phyloP scores from a whole-genome alignment of 2,329 filamentous ascomycete species.

The Periconia sp. region DNA sequence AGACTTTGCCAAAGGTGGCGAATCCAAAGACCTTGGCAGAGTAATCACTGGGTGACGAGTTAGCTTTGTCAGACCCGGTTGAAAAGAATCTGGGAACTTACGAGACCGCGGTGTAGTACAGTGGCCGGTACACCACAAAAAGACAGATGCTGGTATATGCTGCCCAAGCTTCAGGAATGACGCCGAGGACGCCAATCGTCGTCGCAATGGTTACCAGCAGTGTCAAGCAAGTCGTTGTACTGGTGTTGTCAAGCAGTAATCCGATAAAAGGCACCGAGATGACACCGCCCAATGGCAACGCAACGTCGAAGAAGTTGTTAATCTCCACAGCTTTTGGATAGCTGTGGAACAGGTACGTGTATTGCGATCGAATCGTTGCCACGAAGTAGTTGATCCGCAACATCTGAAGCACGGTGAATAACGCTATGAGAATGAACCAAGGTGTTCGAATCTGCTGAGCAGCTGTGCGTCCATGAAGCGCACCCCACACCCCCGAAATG shows the following conservation, averaged over 20 bases:
- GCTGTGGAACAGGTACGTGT: constrained; percentile 71
- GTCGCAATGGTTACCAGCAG: constrained; percentile 73
- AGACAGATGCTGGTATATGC: constrained; percentile 76
- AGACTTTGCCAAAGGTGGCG: constrained; percentile 88
- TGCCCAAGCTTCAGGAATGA: constrained; percentile 69
- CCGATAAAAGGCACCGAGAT: constrained; percentile 87
- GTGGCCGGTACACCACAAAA: constrained; percentile 82
- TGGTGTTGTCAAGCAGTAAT: constrained; percentile 72
- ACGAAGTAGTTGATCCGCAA: constrained; percentile 93
- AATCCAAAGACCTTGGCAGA: constrained; percentile 91
- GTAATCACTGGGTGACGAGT: constrained; percentile 62
- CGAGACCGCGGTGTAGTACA: constrained; percentile 89
- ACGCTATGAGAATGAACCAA: constrained; percentile 82
- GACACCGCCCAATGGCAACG: constrained; percentile 80
- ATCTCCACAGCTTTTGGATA: constrained; percentile 64
- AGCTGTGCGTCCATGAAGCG: constrained; percentile 73
- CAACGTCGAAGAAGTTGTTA: constrained; percentile 85
- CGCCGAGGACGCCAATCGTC: constrained; percentile 72
- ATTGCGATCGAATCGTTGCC: constrained; percentile 81
- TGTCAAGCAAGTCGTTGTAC: constrained; percentile 69
- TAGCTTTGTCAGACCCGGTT: background rate
- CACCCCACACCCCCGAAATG: constrained; percentile 80
- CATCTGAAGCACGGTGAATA: constrained; percentile 70
- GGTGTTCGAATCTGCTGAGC: constrained; percentile 73
- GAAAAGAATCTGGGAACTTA: constrained; percentile 34